phyloP scores from a whole-genome alignment of 169 alveolate species.

The Babesia ovata region DNA sequence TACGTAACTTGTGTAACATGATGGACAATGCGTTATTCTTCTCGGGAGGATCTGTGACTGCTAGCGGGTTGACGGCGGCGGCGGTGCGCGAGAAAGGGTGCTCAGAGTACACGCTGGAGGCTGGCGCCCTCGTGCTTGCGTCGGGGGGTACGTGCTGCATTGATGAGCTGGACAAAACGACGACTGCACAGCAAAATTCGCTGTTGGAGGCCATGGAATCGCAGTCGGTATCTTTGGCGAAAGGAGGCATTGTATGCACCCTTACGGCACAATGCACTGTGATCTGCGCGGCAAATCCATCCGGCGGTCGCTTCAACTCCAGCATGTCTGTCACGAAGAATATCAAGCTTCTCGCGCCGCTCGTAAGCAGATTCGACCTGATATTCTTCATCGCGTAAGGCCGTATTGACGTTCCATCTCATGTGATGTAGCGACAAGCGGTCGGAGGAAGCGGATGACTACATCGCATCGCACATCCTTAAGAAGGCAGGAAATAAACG shows the following conservation, averaged over 20 bases:
- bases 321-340: conserved; percentile 95
- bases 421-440: not conserved
- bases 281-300: conserved; percentile 99
- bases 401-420: not conserved
- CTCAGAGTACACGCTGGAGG: conserved; percentile 94
- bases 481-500: not conserved
- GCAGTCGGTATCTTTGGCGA: conserved; percentile 97
- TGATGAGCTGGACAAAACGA: conserved; percentile 99
- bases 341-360: conserved; percentile 97
- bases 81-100: conserved; percentile 86
- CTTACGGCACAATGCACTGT: conserved; percentile 96
- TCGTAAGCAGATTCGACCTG: conserved; percentile 94
- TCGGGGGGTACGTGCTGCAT: conserved; percentile 99
- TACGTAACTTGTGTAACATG: conserved; percentile 94
- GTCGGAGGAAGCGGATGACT: not conserved
- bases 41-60: conserved; percentile 98
- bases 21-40: conserved; percentile 98
- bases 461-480: conserved; percentile 2
- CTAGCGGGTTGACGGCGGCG: conserved; percentile 99
- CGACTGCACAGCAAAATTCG: conserved; percentile 98
- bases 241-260: conserved; percentile 99
- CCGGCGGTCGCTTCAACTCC: conserved; percentile 96
- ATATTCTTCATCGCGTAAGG: conserved; percentile 88
- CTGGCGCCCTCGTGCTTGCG: conserved; percentile 99
- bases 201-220: conserved; percentile 99